phyloP scores from a whole-genome alignment of 495 filamentous ascomycete genomes.

The Sabuloglossum arenarium region DNA sequence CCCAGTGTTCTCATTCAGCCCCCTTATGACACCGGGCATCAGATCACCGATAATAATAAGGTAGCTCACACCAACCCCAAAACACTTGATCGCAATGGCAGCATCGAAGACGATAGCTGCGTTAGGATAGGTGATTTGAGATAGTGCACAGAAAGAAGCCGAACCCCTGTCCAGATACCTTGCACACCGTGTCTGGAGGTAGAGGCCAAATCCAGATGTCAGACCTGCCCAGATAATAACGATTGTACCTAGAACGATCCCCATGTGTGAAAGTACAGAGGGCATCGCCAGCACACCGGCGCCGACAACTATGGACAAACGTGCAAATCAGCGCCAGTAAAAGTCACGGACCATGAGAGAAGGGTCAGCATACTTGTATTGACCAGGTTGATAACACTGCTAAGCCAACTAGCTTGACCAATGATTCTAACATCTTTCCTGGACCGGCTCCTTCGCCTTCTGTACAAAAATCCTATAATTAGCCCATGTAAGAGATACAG shows the following conservation, averaged over 20 bases:
- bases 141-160: conserved; percentile 76
- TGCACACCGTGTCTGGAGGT: conserved; percentile 81
- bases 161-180: conserved; percentile 74
- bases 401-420: conserved; percentile 72
- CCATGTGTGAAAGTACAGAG: conserved; percentile 78
- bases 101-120: conserved; percentile 89
- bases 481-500: background rate
- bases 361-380: conserved; percentile 55
- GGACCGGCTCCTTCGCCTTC: conserved; percentile 15
- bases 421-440: conserved; percentile 29
- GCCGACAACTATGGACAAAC: conserved; percentile 46
- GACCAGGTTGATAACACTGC: conserved; percentile 82
- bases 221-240: conserved; percentile 81
- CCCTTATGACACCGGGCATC: conserved; percentile 83
- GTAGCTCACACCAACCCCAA: conserved; percentile 89
- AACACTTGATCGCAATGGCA: conserved; percentile 94
- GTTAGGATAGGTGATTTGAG: conserved; percentile 91
- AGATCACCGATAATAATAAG: conserved; percentile 96
- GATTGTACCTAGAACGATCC: conserved; percentile 56
- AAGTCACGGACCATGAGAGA: background rate
- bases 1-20: conserved; percentile 40
- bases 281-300: conserved; percentile 93
- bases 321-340: conserved; percentile 5
- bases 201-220: conserved; percentile 80
- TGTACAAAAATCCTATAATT: background rate